phyloP scores from a whole-genome alignment of 257 asterid species.

The Voacanga thouarsii region DNA sequence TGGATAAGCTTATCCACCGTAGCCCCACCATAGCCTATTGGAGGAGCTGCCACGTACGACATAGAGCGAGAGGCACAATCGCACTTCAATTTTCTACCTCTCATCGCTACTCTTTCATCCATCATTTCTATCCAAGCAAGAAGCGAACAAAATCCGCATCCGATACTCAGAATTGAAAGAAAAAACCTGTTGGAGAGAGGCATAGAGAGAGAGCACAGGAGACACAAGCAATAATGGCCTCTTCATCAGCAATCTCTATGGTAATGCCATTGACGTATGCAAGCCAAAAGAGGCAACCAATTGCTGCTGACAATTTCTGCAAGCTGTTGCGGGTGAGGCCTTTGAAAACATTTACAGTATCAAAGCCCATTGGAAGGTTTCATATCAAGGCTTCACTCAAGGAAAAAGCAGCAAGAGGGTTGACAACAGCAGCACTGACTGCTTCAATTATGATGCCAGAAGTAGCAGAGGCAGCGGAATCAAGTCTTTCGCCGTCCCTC shows the following conservation, averaged over 20 bases:
- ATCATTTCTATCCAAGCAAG: slow-evolving; percentile 1
- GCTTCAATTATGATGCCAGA: slow-evolving; percentile 71
- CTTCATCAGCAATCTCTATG: slow-evolving; percentile 67
- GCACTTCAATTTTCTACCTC: slow-evolving; percentile 53
- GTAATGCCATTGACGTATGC: slow-evolving; percentile 52
- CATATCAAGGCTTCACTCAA: slow-evolving; percentile 52
- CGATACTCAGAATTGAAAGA: slow-evolving; percentile 3
- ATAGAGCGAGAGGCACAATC: slow-evolving; percentile 16
- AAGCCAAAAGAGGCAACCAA: slow-evolving; percentile 41
- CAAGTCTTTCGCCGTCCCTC: slow-evolving; percentile 63
- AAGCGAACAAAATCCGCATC: slow-evolving; percentile 15
- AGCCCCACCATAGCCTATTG: slow-evolving; percentile 17
- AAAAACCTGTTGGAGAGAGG: slow-evolving; percentile 7
- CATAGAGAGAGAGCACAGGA: neutral
- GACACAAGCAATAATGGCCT: slow-evolving; percentile 48
- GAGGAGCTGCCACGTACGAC: slow-evolving; percentile 55
- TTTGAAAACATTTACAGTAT: slow-evolving; percentile 29
- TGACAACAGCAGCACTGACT: slow-evolving; percentile 75
- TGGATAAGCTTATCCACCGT: slow-evolving; percentile 52
- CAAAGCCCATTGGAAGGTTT: slow-evolving; percentile 44
- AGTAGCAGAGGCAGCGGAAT: slow-evolving; percentile 69
- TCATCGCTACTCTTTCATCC: slow-evolving; percentile 17
- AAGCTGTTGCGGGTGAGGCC: slow-evolving; percentile 50
- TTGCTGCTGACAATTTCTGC: slow-evolving; percentile 40
- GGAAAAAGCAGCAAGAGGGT: slow-evolving; percentile 74